phyloP scores from a whole-genome alignment of 148 eudicot genomes.

The Chenopodium berlandieri region DNA sequence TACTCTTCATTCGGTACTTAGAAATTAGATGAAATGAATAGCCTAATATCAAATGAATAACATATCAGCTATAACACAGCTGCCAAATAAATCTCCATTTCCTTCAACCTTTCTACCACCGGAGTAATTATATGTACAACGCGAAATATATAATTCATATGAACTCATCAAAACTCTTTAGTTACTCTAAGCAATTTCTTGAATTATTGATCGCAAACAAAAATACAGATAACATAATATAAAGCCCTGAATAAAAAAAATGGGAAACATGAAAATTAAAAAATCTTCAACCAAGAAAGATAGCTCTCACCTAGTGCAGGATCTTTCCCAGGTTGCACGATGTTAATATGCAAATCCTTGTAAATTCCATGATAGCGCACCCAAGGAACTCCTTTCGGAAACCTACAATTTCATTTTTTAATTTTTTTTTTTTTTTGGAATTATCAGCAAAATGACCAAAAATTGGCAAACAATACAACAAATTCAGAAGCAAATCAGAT shows the following conservation, averaged over 20 bases:
- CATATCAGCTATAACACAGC: neutral
- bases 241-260: neutral
- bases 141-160: too few relatives aligned
- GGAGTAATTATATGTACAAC: too few relatives aligned
- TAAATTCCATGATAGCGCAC: conserved; percentile 77
- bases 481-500: neutral
- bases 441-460: neutral
- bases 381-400: conserved; percentile 92
- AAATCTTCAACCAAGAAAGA: conserved; percentile 18
- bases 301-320: conserved; percentile 58
- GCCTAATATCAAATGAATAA: neutral
- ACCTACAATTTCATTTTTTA: conserved; percentile 44
- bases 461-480: neutral
- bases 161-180: neutral
- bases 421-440: neutral
- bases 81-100: neutral
- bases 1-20: neutral
- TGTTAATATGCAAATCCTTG: conserved; percentile 67
- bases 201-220: neutral
- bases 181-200: neutral
- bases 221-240: neutral
- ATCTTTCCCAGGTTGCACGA: conserved; percentile 94
- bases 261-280: neutral
- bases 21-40: neutral
- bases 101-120: too few relatives aligned